Percentiles rank a stretch among this genome's conserved stretches.
phyloP scores from a whole-genome alignment of 345 rosid species.

The Luvunga scandens region DNA sequence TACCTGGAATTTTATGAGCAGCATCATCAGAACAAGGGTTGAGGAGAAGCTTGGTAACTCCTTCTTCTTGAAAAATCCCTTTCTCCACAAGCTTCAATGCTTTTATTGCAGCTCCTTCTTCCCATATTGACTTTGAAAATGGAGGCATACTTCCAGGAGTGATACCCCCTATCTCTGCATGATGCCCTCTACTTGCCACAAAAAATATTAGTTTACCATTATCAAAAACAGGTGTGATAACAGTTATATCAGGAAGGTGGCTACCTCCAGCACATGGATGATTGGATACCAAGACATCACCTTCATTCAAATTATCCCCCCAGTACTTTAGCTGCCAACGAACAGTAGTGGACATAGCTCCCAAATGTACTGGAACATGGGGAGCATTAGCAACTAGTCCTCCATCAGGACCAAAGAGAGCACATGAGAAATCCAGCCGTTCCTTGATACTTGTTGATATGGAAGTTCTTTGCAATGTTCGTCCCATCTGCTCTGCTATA shows the following conservation, averaged over 20 bases:
- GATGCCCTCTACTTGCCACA: conserved; percentile 98
- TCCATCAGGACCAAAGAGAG: conserved; percentile 92
- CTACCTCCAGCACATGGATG: conserved; percentile 98
- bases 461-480: conserved; percentile 94
- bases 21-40: conserved; percentile 57
- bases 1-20: conserved; percentile 64
- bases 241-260: conserved; percentile 96
- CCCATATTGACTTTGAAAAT: conserved; percentile 92
- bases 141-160: conserved; percentile 99
- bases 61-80: conserved; percentile 89
- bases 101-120: conserved; percentile 95
- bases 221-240: conserved; percentile 87
- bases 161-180: conserved; percentile 98
- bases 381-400: conserved; percentile 98
- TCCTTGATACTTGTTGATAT: conserved; percentile 97
- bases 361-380: conserved; percentile 95
- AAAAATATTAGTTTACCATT: conserved; percentile 78
- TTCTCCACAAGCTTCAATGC: conserved; percentile 90
- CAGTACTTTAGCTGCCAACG: conserved; percentile 86
- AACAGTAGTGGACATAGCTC: conserved; percentile 97
- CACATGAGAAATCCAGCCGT: conserved; percentile 93
- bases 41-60: conserved; percentile 67
- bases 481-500: conserved; percentile 98
- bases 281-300: conserved; percentile 90
- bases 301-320: conserved; percentile 72